Evolutionary conservation across 768 basidiomycete genomes (phyloP), one percentile per base, ranked within the genome.

Genomic region (Rhodotorula kratochvilovae): DNA sequence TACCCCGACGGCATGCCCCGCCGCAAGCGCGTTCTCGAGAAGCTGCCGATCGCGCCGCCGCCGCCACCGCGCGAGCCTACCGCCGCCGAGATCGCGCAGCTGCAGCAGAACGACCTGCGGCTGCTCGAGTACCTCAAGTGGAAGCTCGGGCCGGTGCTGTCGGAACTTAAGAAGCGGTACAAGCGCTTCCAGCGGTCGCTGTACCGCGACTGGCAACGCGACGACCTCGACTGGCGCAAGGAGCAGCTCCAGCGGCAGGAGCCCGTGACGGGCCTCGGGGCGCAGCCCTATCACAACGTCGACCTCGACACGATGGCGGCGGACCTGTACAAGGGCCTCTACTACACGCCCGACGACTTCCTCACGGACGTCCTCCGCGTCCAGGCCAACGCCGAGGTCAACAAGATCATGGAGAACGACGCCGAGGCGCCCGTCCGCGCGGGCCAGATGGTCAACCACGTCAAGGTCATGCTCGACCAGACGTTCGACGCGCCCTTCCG

Each of bases 291-390:
- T 27, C 90, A 86, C 78, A 87, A 94, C 77, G 88, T 97, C 84
- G 93, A 97, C 79, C 83, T 98, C 48, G 96, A 98, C 77, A 87
- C 85, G 72, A 92, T 99, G 86, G 90, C 94, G 76, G 82, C 84
- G 33, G 87, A 90, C 65, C 83, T 99, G 31, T 92, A 90, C 83
- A 88, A 86, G 78, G 87, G 87, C 51, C 86, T 87, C 51, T 99
- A 98, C 79, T 86, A 91, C 39, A 92, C 91, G 0, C 90, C 91
- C 0, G 86, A 88, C 67, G 88, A 91, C 66, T 96, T 99, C 83
- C 85, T 97, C 15, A 86, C 88, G n/a, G 84, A 84, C 70, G 73
- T 84, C 46, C 74, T 79, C 48, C 77, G 78, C 43, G 83, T 85
- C 51, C 80, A 82, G 62, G 79, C 80, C 62, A 85, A 85, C 72